Evolutionary conservation across 495 filamentous ascomycete genomes (phyloP).

Genomic region (Podospora tetraspora): DNA sequence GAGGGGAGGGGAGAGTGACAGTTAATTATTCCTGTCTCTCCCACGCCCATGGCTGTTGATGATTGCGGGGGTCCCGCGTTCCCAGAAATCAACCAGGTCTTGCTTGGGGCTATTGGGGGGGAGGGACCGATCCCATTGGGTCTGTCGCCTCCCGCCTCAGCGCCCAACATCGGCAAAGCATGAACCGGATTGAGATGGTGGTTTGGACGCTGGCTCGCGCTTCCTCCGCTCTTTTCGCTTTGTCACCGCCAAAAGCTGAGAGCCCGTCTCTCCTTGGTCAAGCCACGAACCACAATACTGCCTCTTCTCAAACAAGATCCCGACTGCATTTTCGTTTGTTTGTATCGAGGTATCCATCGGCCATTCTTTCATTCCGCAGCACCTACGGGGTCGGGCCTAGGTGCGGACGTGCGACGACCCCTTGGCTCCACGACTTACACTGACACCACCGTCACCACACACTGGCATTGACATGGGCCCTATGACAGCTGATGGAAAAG

Average conservation of each 20-base stretch:
- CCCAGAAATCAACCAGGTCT: slow-evolving; percentile 1
- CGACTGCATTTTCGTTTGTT: background rate
- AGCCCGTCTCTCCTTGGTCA: background rate
- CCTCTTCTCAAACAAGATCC: background rate
- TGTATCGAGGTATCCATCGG: background rate
- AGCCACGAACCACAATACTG: background rate
- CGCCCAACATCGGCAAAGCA: background rate
- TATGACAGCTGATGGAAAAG: background rate
- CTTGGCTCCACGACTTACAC: background rate
- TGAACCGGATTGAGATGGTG: background rate
- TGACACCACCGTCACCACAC: background rate
- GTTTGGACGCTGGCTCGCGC: background rate
- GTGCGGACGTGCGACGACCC: background rate
- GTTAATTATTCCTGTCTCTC: slow-evolving; percentile 5
- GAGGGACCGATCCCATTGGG: background rate
- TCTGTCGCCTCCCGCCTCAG: background rate
- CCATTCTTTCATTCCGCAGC: too few relatives aligned
- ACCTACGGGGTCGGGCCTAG: background rate
- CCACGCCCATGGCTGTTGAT: background rate
- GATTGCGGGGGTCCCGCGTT: slow-evolving; percentile 6
- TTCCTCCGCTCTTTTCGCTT: background rate
- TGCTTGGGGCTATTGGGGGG: background rate
- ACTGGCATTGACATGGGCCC: background rate
- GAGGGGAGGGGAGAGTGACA: background rate
- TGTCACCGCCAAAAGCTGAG: background rate